These are phyloP conservation scores for Phalaenopsis equestris DNA, from an alignment of 106 monocot species.

Conservation along the genomic window DNA sequence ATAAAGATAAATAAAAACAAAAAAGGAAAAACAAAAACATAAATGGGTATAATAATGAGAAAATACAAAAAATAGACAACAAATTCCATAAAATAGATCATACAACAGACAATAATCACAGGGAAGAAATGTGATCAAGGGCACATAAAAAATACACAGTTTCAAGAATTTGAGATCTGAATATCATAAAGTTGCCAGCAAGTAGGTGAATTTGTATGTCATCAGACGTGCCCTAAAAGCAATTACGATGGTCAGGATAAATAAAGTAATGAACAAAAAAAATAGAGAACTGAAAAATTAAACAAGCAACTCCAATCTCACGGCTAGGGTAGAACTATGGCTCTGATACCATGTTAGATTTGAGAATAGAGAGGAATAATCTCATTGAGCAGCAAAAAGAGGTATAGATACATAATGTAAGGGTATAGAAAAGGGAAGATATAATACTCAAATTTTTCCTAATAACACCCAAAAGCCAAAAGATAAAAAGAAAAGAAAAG, in stretches of 20 bases:
- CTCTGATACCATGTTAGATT: no score
- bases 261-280: background rate
- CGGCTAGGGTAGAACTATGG: no score
- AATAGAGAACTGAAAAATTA: no score
- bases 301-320: no score
- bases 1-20: background rate
- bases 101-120: background rate
- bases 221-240: no score
- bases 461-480: no score
- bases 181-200: background rate
- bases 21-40: background rate
- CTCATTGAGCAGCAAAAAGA: no score
- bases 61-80: background rate
- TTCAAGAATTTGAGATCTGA: background rate
- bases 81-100: background rate
- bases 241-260: background rate
- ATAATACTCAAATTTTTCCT: no score
- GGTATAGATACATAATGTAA: no score
- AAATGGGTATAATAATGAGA: background rate
- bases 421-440: no score
- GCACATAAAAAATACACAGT: background rate
- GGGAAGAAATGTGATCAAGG: background rate
- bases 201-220: background rate
- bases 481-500: no score
- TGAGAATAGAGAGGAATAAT: no score